phyloP scores from a whole-genome alignment of 2,329 filamentous ascomycete genomes.

The Leptographium lundbergii region DNA sequence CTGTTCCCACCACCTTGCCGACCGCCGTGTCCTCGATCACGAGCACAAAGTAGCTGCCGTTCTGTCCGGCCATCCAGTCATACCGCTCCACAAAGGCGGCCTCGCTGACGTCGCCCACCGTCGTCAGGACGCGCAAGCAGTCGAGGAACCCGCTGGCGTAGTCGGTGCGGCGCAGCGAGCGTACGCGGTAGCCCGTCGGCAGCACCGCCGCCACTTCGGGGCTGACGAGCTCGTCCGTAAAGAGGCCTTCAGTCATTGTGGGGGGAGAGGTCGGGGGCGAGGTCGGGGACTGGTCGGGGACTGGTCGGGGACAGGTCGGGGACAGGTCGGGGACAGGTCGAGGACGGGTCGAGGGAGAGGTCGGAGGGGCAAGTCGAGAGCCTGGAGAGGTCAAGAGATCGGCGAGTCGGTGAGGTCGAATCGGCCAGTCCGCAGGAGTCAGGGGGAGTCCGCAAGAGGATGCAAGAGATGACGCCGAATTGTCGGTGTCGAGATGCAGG shows the following conservation, averaged over 20 bases:
- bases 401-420: no score
- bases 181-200: constrained; percentile 70
- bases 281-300: neutral
- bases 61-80: constrained; percentile 63
- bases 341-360: no score
- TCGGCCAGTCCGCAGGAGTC: no score
- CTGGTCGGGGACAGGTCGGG: no score
- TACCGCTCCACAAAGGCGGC: constrained; percentile 67
- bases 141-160: constrained; percentile 77
- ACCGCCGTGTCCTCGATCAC: constrained; percentile 63
- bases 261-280: neutral
- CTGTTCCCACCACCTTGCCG: constrained; percentile 70
- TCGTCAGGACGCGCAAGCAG: constrained; percentile 81
- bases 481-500: neutral
- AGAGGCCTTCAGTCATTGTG: constrained; percentile 48
- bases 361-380: no score
- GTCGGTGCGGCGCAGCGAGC: constrained; percentile 66
- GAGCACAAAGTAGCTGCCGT: constrained; percentile 72
- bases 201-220: constrained; percentile 58
- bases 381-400: no score
- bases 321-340: no score
- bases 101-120: constrained; percentile 74
- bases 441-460: no score
- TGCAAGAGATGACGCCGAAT: neutral
- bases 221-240: constrained; percentile 65